Evolutionary conservation across 2,329 filamentous ascomycete species (phyloP).

Genomic region (Trichoderma gracile): DNA sequence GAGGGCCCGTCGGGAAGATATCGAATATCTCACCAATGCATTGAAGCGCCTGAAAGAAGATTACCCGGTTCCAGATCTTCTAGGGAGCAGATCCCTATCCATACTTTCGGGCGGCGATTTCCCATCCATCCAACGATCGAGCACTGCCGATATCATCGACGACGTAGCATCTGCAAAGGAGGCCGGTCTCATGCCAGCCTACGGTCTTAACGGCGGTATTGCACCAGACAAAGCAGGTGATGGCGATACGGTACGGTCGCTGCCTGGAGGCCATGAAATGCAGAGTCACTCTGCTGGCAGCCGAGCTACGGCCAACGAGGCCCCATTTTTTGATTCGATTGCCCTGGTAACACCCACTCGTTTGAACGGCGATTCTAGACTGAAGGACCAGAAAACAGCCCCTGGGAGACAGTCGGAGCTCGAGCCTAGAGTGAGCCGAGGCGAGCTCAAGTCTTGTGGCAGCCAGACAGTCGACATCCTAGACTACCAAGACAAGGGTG

Average conservation of each 20-base stretch:
- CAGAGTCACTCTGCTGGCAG: background rate
- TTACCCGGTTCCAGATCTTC: background rate
- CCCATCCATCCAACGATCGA: background rate
- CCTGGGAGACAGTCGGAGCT: background rate
- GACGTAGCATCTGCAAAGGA: background rate
- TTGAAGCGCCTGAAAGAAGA: background rate
- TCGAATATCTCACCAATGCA: constrained; percentile 38
- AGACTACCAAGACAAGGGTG: constrained; percentile 30
- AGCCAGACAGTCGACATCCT: background rate
- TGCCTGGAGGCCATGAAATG: background rate
- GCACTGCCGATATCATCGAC: background rate
- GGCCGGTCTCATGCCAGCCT: no score
- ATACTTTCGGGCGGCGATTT: background rate
- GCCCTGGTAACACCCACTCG: background rate
- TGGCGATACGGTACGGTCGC: background rate
- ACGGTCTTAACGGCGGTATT: background rate
- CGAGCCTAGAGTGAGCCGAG: background rate
- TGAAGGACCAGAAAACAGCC: background rate
- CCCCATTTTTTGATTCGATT: background rate
- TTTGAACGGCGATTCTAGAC: background rate
- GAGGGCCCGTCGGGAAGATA: constrained; percentile 40
- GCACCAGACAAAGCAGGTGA: background rate
- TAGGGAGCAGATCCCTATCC: background rate
- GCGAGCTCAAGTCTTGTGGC: background rate
- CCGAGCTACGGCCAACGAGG: background rate